phyloP scores from a whole-genome alignment of 768 basidiomycete species.

The Rhizopogon rudus region DNA sequence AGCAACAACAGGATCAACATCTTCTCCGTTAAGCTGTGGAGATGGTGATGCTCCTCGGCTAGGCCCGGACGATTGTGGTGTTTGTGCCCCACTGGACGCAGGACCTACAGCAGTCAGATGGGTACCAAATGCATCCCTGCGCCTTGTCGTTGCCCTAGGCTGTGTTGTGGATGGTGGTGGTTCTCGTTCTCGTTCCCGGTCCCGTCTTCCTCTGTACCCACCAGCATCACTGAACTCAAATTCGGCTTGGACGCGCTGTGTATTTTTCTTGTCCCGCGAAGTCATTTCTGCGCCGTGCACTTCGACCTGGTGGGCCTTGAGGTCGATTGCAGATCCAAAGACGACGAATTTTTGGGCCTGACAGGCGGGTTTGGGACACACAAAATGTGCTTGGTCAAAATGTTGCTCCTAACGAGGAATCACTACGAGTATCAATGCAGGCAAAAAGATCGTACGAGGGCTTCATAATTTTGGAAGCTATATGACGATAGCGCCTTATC shows the following conservation, averaged over 20 bases:
- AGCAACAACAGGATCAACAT: conserved; percentile 47
- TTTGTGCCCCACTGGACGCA: conserved; percentile 3
- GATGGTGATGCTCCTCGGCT: conserved; percentile 28
- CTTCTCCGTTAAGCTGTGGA: conserved; percentile 26
- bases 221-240: conserved; percentile 66
- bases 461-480: conserved; percentile 79
- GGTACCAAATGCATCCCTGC: conserved; percentile 61
- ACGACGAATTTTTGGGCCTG: conserved; percentile 92
- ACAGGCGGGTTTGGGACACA: conserved; percentile 71
- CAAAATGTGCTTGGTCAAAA: conserved; percentile 70
- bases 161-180: conserved; percentile 36
- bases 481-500: not conserved
- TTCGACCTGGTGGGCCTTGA: conserved; percentile 88
- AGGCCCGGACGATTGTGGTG: conserved; percentile 11
- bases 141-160: conserved; percentile 32
- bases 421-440: conserved; percentile 2
- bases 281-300: conserved; percentile 75
- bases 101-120: conserved; percentile 43
- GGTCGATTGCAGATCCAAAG: conserved; percentile 81
- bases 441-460: conserved; percentile 48
- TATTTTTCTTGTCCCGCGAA: conserved; percentile 62
- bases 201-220: conserved; percentile 40
- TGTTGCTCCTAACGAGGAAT: conserved; percentile 55
- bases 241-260: conserved; percentile 56
- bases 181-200: conserved; percentile 42